Conservation (phyloP, 2,329 filamentous ascomycete species). For the Venturia nashicola region DNA sequence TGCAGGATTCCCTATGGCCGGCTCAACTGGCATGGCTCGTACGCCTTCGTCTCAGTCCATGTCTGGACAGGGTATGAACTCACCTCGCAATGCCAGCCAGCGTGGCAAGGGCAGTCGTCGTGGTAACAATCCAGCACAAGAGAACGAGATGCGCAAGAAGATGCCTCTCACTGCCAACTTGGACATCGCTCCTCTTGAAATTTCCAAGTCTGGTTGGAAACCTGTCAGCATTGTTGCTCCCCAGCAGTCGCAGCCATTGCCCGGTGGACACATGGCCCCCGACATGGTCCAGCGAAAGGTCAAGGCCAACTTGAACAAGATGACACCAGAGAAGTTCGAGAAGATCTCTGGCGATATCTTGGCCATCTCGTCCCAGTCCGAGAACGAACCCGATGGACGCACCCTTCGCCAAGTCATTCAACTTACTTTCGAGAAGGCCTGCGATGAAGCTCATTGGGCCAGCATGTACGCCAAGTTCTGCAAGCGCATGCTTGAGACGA, state of each 20-base stretch:
- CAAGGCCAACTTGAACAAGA: slow-evolving; percentile 97
- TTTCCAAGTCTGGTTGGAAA: slow-evolving; percentile 77
- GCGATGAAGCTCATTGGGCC: slow-evolving; percentile 96
- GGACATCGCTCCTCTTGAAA: slow-evolving; percentile 68
- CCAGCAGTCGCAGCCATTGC: slow-evolving; percentile 13
- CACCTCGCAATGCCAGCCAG: slow-evolving; percentile 56
- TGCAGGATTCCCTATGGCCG: slow-evolving; percentile 48
- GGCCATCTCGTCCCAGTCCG: slow-evolving; percentile 83
- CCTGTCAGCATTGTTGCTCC: slow-evolving; percentile 51
- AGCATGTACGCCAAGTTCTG: slow-evolving; percentile 99
- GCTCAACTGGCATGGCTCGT: slow-evolving; percentile 51
- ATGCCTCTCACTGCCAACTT: slow-evolving; percentile 84
- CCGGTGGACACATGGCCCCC: slow-evolving; percentile 58
- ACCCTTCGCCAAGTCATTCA: slow-evolving; percentile 97
- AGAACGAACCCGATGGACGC: slow-evolving; percentile 86
- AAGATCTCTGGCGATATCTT: slow-evolving; percentile 90
- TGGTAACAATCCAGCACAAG: slow-evolving; percentile 41
- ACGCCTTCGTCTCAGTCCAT: slow-evolving; percentile 47
- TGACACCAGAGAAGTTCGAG: slow-evolving; percentile 98
- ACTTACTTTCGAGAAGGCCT: slow-evolving; percentile 97
- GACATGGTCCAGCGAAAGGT: slow-evolving; percentile 97
- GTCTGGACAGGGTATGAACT: slow-evolving; percentile 50
- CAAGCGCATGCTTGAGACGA: slow-evolving; percentile 89
- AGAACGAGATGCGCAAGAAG: slow-evolving; percentile 60
- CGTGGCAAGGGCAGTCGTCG: slow-evolving; percentile 53